phyloP scores from a whole-genome alignment of 2,329 filamentous ascomycete species.

The Parastagonospora nodorum region DNA sequence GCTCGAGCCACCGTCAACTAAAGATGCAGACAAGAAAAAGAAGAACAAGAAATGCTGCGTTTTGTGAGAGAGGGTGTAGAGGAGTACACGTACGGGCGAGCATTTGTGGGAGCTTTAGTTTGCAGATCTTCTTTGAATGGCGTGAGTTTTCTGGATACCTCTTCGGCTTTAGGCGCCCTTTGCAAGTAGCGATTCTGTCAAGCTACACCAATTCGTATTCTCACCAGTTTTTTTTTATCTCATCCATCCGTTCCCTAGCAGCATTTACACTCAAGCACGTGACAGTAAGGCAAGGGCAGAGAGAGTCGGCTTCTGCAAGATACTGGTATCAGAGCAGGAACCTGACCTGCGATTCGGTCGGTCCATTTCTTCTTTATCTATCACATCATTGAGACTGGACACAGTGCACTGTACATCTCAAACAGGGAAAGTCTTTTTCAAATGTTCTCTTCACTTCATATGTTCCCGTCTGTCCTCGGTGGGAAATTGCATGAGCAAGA shows the following conservation, averaged over 20 bases:
- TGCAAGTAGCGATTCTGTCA: conserved; percentile 45
- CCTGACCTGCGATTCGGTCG: no score
- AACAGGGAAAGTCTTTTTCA: background rate
- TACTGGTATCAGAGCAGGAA: background rate
- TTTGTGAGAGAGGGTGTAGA: conserved; percentile 31
- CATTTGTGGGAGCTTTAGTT: conserved; percentile 28
- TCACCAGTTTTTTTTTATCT: conserved; percentile 29
- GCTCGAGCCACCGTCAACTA: conserved; percentile 78
- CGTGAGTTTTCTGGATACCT: conserved; percentile 49
- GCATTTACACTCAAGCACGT: background rate
- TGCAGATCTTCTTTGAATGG: conserved; percentile 37
- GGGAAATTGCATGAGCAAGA: background rate
- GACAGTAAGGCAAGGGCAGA: background rate
- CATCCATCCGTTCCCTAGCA: conserved; percentile 1
- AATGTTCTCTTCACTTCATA: background rate
- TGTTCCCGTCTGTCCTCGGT: background rate
- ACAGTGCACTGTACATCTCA: no score
- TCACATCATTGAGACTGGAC: no score
- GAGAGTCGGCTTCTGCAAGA: background rate
- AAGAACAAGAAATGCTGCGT: conserved; percentile 45
- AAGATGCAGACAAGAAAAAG: conserved; percentile 63
- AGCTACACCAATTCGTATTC: conserved; percentile 13
- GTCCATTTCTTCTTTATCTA: no score
- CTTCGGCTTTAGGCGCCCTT: conserved; percentile 44
- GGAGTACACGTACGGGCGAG: conserved; percentile 9